Conservation (phyloP, 139 green algal species). For the Ettlia oleoabundans region DNA sequence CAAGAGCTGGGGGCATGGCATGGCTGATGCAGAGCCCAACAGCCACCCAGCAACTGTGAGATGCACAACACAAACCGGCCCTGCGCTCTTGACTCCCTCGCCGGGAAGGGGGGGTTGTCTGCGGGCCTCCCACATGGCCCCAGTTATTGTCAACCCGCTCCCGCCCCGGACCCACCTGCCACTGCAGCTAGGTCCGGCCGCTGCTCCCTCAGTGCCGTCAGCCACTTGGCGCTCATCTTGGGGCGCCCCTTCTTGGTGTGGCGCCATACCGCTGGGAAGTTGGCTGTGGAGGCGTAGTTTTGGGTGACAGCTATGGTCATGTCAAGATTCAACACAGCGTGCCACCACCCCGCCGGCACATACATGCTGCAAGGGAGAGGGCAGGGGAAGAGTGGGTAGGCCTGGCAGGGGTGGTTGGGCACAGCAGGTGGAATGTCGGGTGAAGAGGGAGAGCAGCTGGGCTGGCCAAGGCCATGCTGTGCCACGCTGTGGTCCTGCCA, state of each 20-base stretch:
- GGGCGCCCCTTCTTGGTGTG: constrained; percentile 70
- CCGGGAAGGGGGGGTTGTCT: no score
- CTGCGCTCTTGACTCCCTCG: no score
- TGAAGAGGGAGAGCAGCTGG: not conserved
- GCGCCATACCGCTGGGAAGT: constrained; percentile 78
- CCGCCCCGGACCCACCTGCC: no score
- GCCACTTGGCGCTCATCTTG: constrained; percentile 80
- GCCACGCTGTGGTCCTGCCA: no score
- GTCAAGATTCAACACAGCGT: constrained; percentile 84
- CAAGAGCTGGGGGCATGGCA: no score
- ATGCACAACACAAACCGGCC: no score
- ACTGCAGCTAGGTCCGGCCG: constrained; percentile 70
- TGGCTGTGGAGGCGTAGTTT: constrained; percentile 72
- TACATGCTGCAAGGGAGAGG: constrained; percentile 55
- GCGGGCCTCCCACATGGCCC: no score
- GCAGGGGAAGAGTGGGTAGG: not conserved
- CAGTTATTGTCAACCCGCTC: no score
- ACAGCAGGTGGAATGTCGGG: not conserved
- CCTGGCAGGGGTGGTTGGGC: not conserved
- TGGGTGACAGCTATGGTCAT: constrained; percentile 74
- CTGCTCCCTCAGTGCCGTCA: constrained; percentile 53
- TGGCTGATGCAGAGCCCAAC: no score
- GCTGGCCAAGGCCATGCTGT: no score
- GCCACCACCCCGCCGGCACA: constrained; percentile 84
- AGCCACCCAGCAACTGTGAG: no score